Percentiles rank a stretch among this genome's conserved stretches.
phyloP scores from a whole-genome alignment of 2,329 filamentous ascomycete species.

The Cadophora gregata region DNA sequence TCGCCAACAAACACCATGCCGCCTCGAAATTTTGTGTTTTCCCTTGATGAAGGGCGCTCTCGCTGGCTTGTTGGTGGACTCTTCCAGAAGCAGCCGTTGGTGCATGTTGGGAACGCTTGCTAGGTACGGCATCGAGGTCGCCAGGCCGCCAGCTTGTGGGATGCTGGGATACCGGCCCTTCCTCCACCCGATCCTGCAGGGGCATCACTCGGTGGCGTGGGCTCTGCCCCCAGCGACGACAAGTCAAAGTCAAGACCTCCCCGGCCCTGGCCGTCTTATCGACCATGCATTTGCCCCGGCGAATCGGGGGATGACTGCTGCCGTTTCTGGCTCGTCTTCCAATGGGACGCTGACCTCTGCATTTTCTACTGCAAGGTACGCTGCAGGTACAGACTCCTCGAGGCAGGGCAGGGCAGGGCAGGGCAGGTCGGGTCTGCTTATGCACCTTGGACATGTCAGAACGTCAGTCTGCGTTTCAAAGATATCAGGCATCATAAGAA shows the following conservation, averaged over 20 bases:
- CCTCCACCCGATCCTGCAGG: slow-evolving; percentile 15
- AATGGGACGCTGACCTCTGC: slow-evolving; percentile 5
- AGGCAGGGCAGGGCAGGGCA: no score
- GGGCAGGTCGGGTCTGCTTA: slow-evolving; percentile 21
- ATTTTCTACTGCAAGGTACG: slow-evolving; percentile 40
- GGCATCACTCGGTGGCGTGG: slow-evolving; percentile 14
- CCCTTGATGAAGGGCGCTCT: not conserved
- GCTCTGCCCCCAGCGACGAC: not conserved
- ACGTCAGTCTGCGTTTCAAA: slow-evolving; percentile 21
- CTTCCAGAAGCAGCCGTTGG: slow-evolving; percentile 22
- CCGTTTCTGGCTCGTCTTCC: slow-evolving; percentile 15
- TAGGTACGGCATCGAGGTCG: slow-evolving; percentile 16
- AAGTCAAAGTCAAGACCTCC: not conserved
- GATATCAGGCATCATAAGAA: slow-evolving; percentile 10
- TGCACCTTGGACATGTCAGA: slow-evolving; percentile 25
- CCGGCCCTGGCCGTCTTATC: slow-evolving; percentile 16
- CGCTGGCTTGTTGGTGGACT: slow-evolving; percentile 5
- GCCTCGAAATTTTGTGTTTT: not conserved
- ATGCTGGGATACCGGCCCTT: slow-evolving; percentile 17
- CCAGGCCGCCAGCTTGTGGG: not conserved
- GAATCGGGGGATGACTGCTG: not conserved
- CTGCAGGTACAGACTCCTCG: slow-evolving; percentile 40
- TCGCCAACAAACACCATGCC: slow-evolving; percentile 1
- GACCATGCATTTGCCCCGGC: slow-evolving; percentile 10
- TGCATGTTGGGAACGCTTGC: slow-evolving; percentile 17